Evolutionary conservation across 2,329 filamentous ascomycete species (phyloP).

Genomic region (Didymellaceae sp.): DNA sequence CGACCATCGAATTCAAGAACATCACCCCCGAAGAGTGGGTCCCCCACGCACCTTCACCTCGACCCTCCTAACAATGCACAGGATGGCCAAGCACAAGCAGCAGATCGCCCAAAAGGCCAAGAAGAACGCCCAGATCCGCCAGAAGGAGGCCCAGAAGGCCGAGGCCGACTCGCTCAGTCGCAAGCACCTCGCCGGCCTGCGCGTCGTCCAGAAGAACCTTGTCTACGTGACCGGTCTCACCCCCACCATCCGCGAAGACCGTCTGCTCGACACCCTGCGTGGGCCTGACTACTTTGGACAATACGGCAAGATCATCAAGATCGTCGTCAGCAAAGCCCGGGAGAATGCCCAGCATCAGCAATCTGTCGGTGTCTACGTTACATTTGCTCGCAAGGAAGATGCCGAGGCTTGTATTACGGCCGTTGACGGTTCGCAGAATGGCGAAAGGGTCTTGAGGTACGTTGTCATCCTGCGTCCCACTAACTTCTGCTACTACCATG

Average conservation of each 20-base stretch:
- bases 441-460: constrained; percentile 80
- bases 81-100: constrained; percentile 75
- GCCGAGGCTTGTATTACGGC: constrained; percentile 88
- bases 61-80: constrained; percentile 47
- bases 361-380: constrained; percentile 97
- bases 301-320: constrained; percentile 98
- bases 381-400: constrained; percentile 90
- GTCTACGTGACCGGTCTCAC: constrained; percentile 97
- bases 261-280: constrained; percentile 86
- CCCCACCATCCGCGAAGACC: constrained; percentile 89
- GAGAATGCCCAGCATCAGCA: constrained; percentile 73
- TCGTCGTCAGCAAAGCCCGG: constrained; percentile 96
- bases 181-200: constrained; percentile 92
- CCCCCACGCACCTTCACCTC: constrained; percentile 11
- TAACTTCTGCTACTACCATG: constrained; percentile 7
- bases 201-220: constrained; percentile 97
- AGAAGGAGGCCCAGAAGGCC: constrained; percentile 94
- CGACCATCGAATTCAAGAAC: constrained; percentile 95
- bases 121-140: constrained; percentile 86
- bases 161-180: constrained; percentile 95
- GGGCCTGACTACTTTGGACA: constrained; percentile 96
- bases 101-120: constrained; percentile 83
- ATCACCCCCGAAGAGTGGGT: constrained; percentile 93
- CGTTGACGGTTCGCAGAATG: constrained; percentile 91
- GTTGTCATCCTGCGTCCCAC: constrained; percentile 31